Evolutionary conservation across 2,329 filamentous ascomycete species (phyloP).

Genomic region (Claviceps arundinis): DNA sequence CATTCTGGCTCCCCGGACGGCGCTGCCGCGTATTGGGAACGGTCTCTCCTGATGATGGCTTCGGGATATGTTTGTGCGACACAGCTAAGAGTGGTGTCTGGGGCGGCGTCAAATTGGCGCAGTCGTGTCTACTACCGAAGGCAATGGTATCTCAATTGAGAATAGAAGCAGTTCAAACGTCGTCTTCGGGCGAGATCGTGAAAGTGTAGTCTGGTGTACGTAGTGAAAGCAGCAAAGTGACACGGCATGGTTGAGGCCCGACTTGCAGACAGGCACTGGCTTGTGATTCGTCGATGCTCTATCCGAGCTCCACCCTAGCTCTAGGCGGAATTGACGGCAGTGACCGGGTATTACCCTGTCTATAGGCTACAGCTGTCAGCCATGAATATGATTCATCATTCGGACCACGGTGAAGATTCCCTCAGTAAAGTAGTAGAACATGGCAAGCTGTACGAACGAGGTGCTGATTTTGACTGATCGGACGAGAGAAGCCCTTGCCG

Average conservation of each 20-base stretch:
- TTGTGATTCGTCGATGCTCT: background rate
- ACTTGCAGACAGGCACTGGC: background rate
- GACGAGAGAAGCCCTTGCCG: no score
- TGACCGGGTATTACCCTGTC: no score
- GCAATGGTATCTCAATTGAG: no score
- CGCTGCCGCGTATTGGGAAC: background rate
- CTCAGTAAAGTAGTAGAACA: no score
- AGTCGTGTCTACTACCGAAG: background rate
- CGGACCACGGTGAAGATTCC: no score
- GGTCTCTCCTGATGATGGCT: background rate
- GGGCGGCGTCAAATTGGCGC: background rate
- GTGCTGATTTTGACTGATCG: no score
- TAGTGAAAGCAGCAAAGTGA: background rate
- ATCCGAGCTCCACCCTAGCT: background rate
- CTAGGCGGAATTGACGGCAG: no score
- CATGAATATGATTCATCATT: no score
- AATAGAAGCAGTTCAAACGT: background rate
- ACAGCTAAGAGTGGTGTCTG: background rate
- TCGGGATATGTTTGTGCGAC: background rate
- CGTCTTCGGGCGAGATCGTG: background rate
- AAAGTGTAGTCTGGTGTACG: background rate
- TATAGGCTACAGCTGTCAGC: no score
- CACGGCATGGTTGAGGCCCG: background rate
- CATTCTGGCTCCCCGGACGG: constrained; percentile 41
- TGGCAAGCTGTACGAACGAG: no score